These are phyloP conservation scores for Lactarius psammicola DNA, from an alignment of 768 basidiomycete species.

Conservation along the genomic window DNA sequence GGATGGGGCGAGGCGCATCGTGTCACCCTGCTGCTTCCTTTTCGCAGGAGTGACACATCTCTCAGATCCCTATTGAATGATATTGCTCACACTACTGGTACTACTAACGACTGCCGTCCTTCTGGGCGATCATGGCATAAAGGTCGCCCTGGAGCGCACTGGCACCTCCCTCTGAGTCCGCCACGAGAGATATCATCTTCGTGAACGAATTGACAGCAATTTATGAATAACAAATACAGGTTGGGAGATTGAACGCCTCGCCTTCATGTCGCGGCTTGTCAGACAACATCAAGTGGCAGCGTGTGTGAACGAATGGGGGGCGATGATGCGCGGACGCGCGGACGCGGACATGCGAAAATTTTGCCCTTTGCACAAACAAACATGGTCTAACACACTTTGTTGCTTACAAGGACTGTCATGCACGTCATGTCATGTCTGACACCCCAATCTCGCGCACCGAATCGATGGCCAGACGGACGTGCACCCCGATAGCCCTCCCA, in stretches of 20 bases:
- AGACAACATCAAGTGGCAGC: not conserved
- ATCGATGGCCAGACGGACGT: constrained; percentile 4
- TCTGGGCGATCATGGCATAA: not conserved
- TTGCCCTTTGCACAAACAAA: not conserved
- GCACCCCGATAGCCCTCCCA: not conserved
- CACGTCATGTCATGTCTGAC: not conserved
- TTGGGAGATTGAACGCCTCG: constrained; percentile 7
- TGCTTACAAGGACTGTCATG: not conserved
- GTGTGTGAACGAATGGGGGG: not conserved
- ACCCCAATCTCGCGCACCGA: not conserved
- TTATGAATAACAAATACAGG: not conserved
- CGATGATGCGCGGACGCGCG: constrained; percentile 3
- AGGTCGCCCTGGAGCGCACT: not conserved
- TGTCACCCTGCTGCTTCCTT: not conserved
- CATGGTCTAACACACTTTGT: not conserved
- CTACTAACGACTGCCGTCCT: not conserved
- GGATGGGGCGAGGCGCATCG: not conserved
- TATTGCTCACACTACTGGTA: not conserved
- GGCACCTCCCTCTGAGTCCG: not conserved
- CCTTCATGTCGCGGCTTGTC: constrained; percentile 1
- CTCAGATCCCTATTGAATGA: not conserved
- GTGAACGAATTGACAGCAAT: not conserved
- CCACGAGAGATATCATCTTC: not conserved
- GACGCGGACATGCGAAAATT: not conserved
- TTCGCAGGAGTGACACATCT: constrained; percentile 3